Evolutionary conservation across 495 filamentous ascomycete species (phyloP).

Genomic region (Podospora pseudoanserina): DNA sequence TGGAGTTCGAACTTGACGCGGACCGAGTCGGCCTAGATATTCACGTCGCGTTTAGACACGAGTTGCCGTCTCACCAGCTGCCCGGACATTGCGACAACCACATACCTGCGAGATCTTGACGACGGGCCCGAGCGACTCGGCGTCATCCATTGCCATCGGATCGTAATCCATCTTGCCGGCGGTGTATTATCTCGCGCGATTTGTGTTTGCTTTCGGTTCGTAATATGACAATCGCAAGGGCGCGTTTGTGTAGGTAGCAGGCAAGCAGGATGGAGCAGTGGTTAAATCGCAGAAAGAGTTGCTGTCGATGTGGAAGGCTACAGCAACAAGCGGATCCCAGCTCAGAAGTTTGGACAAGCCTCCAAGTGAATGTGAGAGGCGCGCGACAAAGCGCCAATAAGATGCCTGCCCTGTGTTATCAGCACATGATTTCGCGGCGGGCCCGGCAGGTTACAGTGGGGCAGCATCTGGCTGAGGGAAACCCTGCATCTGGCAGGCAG

Average conservation of each 20-base stretch:
- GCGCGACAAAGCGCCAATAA: background rate
- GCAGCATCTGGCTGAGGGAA: background rate
- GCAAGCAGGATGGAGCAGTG: background rate
- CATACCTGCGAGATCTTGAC: conserved; percentile 69
- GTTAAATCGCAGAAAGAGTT: background rate
- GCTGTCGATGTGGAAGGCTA: background rate
- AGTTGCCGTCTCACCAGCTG: background rate
- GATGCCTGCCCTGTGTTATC: background rate
- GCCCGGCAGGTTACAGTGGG: background rate
- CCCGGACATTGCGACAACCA: conserved; percentile 14
- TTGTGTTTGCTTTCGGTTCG: background rate
- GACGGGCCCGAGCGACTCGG: conserved; percentile 62
- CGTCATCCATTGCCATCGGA: conserved; percentile 55
- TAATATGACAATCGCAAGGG: conserved; percentile 1
- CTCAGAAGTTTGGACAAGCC: background rate
- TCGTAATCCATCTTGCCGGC: conserved; percentile 60
- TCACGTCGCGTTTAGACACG: conserved; percentile 12
- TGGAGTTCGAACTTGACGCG: conserved; percentile 79
- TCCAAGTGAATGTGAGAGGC: background rate
- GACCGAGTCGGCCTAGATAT: conserved; percentile 57
- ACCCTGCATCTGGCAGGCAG: background rate
- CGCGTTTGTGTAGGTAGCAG: background rate
- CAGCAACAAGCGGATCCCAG: background rate
- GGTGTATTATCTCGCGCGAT: background rate
- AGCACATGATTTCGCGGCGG: background rate